These are phyloP conservation scores for Panicum virgatum DNA, from an alignment of 202 grass and related monocot species.

Conservation along the genomic window DNA sequence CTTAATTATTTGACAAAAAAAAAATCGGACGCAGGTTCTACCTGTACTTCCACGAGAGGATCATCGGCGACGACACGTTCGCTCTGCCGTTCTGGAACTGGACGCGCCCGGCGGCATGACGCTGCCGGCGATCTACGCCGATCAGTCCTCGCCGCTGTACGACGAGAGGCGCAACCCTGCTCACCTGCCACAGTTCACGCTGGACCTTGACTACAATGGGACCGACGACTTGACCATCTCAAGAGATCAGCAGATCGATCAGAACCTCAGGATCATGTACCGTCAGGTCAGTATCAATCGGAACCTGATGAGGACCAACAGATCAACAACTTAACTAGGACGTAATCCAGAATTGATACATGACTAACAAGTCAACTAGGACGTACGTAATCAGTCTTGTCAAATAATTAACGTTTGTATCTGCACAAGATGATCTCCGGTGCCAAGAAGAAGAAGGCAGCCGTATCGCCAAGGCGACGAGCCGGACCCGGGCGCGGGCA, in stretches of 20 bases:
- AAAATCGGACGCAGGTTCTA: constrained; percentile 20
- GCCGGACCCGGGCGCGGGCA: constrained; percentile 36
- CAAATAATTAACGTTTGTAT: no score
- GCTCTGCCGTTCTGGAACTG: constrained; percentile 91
- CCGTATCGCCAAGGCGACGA: constrained; percentile 49
- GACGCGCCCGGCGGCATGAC: constrained; percentile 70
- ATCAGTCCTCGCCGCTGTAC: constrained; percentile 52
- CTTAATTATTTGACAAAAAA: neutral
- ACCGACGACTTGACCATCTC: constrained; percentile 1
- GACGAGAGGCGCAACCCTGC: constrained; percentile 43
- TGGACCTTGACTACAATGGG: constrained; percentile 50
- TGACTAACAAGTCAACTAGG: no score
- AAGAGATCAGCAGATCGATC: constrained; percentile 39
- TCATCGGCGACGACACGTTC: constrained; percentile 79
- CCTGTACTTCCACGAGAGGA: constrained; percentile 73
- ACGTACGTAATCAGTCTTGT: no score
- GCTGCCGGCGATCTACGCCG: constrained; percentile 59
- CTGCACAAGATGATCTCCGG: constrained; percentile 45
- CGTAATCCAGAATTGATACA: no score
- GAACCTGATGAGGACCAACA: no score
- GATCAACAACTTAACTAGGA: no score
- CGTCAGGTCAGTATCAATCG: constrained; percentile 45
- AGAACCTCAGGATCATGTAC: constrained; percentile 70
- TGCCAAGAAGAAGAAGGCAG: constrained; percentile 42
- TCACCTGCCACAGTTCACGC: constrained; percentile 49